Conservation (phyloP, 2,329 filamentous ascomycete genomes). For the Colletotrichum acutatum region DNA sequence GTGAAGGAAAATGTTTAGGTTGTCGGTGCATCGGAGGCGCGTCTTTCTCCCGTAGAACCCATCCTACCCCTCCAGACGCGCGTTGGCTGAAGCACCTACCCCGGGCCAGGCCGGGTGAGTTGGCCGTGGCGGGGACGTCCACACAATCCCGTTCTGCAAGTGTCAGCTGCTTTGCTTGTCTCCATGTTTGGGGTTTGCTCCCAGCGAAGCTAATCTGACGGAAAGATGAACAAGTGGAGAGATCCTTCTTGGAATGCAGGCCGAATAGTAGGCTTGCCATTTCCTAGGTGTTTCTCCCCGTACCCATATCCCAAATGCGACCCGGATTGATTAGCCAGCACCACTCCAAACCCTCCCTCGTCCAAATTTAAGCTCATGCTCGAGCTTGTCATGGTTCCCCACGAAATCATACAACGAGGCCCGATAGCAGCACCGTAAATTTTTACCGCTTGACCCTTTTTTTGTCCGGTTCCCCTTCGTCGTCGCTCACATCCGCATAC, state of each 20-base stretch:
- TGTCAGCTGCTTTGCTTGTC: conserved; percentile 19
- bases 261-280: conserved; percentile 7
- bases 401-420: conserved; percentile 33
- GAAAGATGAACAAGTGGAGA: conserved; percentile 31
- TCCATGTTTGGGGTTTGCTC: conserved; percentile 8
- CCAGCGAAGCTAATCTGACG: conserved; percentile 29
- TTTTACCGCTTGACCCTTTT: conserved; percentile 63
- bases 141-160: conserved; percentile 23
- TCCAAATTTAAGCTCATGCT: background rate
- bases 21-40: background rate
- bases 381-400: conserved; percentile 18
- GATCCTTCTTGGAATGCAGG: background rate
- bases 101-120: conserved; percentile 25
- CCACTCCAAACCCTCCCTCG: background rate
- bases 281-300: background rate
- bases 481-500: conserved; percentile 90
- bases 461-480: conserved; percentile 51
- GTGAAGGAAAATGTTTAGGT: background rate
- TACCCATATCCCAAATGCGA: background rate
- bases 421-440: background rate
- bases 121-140: conserved; percentile 26
- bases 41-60: conserved; percentile 2
- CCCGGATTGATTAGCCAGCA: background rate
- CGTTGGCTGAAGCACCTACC: conserved; percentile 6
- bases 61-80: conserved; percentile 3